Evolutionary conservation across 2,329 filamentous ascomycete species (phyloP).

Genomic region (Colletotrichum euphorbiae): DNA sequence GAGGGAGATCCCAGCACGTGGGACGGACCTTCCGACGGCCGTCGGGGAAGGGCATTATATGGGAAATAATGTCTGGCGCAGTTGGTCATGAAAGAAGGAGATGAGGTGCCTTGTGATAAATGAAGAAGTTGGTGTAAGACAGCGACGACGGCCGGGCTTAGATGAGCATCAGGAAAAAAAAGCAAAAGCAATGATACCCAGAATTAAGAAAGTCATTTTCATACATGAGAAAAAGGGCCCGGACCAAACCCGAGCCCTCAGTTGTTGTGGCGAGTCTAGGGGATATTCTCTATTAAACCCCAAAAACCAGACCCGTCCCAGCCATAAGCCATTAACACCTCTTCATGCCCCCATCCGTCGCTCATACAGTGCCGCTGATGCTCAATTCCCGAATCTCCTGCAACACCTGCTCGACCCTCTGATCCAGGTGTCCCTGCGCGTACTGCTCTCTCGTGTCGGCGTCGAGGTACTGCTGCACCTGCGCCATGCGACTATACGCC

Average conservation of each 20-base stretch:
- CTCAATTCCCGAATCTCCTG: conserved; percentile 97
- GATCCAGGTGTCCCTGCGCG: conserved; percentile 91
- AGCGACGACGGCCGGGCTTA: neutral
- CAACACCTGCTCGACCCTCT: conserved; percentile 91
- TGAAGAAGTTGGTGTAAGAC: no score
- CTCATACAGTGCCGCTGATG: conserved; percentile 79
- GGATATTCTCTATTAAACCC: conserved; percentile 22
- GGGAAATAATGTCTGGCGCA: no score
- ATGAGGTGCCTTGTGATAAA: neutral
- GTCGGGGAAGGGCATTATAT: neutral
- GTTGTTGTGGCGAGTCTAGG: conserved; percentile 22
- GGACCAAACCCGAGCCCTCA: neutral
- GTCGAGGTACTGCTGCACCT: conserved; percentile 98
- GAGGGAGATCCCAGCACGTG: neutral
- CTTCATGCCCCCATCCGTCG: neutral
- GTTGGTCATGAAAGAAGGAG: neutral
- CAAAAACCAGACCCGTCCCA: neutral
- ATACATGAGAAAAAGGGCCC: conserved; percentile 24
- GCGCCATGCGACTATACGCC: conserved; percentile 97
- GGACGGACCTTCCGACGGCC: neutral
- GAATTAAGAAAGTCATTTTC: conserved; percentile 35
- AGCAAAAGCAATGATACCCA: conserved; percentile 34
- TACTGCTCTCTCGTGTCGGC: conserved; percentile 97
- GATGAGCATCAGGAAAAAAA: neutral
- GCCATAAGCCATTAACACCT: conserved; percentile 18